phyloP scores from a whole-genome alignment of 2,329 filamentous ascomycete species.

The Fusarium robinianum region DNA sequence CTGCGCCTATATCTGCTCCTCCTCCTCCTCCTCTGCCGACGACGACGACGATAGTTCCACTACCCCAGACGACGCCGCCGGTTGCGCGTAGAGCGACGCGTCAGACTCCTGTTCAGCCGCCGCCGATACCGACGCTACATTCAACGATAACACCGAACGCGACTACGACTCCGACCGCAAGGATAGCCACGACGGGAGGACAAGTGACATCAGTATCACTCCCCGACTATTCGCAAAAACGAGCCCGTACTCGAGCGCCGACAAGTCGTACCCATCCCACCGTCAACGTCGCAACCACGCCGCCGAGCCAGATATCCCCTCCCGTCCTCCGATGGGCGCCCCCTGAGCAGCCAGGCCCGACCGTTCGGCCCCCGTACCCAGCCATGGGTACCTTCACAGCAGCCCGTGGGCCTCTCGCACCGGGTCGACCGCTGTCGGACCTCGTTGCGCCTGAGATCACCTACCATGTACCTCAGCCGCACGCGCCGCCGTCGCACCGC shows the following conservation, averaged over 20 bases:
- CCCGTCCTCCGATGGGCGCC: conserved; percentile 34
- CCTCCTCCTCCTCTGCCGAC: conserved; percentile 7
- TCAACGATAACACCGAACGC: conserved; percentile 9
- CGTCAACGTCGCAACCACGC: conserved; percentile 9
- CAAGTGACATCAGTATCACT: too few relatives aligned
- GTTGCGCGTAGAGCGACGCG: conserved; percentile 47
- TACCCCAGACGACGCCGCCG: conserved; percentile 25
- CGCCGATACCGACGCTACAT: conserved; percentile 35
- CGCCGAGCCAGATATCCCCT: conserved; percentile 20
- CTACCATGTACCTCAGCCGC: conserved; percentile 46
- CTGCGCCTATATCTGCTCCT: conserved; percentile 14
- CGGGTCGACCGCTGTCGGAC: conserved; percentile 39
- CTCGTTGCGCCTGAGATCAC: conserved; percentile 48
- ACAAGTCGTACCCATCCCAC: conserved; percentile 11
- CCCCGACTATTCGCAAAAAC: too few relatives aligned
- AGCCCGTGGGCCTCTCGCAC: conserved; percentile 12
- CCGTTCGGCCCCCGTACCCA: conserved; percentile 7
- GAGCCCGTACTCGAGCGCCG: conserved; percentile 24
- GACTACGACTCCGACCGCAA: conserved; percentile 7
- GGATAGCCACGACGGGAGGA: conserved; percentile 19
- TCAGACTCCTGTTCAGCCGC: conserved; percentile 44
- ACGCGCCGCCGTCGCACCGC: conserved; percentile 29
- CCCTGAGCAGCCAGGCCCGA: conserved; percentile 30
- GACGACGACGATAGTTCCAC: too few relatives aligned
- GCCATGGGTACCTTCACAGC: conserved; percentile 33